Percentiles rank a stretch among this genome's conserved stretches.
phyloP scores from a whole-genome alignment of 78 protist genomes.

The slime mould (Dictyostelium discoideum) region DNA sequence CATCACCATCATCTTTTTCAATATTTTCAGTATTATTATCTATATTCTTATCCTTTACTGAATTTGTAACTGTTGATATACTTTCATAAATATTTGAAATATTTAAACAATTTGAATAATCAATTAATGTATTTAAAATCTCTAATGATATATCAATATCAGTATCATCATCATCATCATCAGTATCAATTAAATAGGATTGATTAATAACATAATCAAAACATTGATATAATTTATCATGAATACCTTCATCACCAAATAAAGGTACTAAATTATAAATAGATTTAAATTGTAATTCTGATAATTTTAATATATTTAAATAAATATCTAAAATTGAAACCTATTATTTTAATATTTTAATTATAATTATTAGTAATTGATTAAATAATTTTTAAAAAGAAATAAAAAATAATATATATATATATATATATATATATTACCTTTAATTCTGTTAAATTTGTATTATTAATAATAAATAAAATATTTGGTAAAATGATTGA shows the following conservation, averaged over 20 bases:
- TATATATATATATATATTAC: background rate
- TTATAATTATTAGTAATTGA: background rate
- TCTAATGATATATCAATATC: background rate
- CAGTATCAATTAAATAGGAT: background rate
- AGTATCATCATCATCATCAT: background rate
- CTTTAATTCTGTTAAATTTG: constrained; percentile 5
- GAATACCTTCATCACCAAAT: constrained; percentile 2
- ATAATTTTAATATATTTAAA: constrained; percentile 19
- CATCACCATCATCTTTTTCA: background rate
- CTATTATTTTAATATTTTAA: background rate
- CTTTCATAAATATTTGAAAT: background rate
- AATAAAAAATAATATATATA: background rate
- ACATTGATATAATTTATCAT: background rate
- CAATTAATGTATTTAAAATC: background rate
- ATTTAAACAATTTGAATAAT: background rate
- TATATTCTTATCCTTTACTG: background rate
- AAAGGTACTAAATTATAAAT: background rate
- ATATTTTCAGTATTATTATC: background rate
- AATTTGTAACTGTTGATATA: background rate
- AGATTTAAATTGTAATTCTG: constrained; percentile 4
- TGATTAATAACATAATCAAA: constrained; percentile 17
- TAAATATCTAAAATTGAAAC: background rate
- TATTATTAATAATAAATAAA: background rate
- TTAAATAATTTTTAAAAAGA: background rate
- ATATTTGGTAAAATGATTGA: background rate